Base-by-base conservation (phyloP, 352 stramenopile species). In the Pythium dissimile region DNA sequence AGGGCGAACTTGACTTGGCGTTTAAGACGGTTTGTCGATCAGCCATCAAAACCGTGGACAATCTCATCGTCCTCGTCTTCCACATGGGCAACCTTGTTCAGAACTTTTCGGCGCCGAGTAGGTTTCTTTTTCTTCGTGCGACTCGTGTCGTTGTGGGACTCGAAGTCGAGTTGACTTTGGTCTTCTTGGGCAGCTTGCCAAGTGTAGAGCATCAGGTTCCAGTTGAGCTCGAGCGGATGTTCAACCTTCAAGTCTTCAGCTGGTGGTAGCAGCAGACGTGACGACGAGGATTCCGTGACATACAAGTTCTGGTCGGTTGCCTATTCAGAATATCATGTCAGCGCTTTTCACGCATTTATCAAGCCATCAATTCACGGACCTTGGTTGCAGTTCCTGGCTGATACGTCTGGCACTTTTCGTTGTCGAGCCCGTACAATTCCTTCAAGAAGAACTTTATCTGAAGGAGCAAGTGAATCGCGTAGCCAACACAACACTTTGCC, bases 321-420 rank as follows among this genome's bases (percentile, higher is more conserved):
- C 70, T 80, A 45, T 6, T 46, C 3, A 30, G 38, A 26, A 45
- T 28, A 47, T 16, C 10, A 41, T 21, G 18, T 61, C 35, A 67
- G 41, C 53, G 16, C 37, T 31, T 16, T 37, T 43, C 4, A n/a
- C 44, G 12, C 26, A 12, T 9, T 9, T 15, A 51, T 15, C 15
- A 20, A 7, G 11, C 23, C 10, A 8, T 5, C 7, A 7, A 41
- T n/a, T 23, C 26, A 54, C 73, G 45, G 46, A 77, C 62, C 72
- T 81, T 88, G 3, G 66, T 73, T 13, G 71, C 50, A 21, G 59
- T 59, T 9, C 70, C 66, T n/a, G 84, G 84, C 42, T 87, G 78
- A 45, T 89, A 95, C 28, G 78, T 92, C 45, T 88, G 75, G 54
- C 85, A 95, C 46, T 80, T 88, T 35, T 92, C 85, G 56, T 90